Conservation (phyloP, 176 grass and related monocot species). For the Aegilops speltoides region DNA sequence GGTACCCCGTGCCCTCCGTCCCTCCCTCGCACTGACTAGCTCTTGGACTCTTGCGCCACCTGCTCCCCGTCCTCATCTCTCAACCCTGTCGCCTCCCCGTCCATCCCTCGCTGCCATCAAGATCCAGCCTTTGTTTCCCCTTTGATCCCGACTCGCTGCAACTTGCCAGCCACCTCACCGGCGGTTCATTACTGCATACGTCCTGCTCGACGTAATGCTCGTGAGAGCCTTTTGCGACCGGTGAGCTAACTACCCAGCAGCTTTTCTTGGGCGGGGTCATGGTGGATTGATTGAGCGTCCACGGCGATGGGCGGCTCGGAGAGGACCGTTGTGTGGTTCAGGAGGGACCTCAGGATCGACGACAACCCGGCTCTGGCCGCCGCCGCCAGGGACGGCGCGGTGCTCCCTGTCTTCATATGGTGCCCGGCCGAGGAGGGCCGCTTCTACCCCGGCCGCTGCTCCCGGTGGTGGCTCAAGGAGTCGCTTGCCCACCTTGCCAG, state of each 20-base stretch:
- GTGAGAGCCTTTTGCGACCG: not conserved
- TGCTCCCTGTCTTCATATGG: conserved; percentile 91
- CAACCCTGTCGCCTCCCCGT: conserved; percentile 14
- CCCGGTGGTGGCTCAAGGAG: conserved; percentile 95
- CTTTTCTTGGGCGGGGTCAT: conserved; percentile 12
- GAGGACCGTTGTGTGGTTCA: conserved; percentile 89
- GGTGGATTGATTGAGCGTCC: conserved; percentile 9
- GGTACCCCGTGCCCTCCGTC: not conserved
- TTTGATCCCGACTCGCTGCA: not conserved
- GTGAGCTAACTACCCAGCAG: not conserved
- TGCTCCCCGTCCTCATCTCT: conserved; percentile 13
- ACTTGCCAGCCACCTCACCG: not conserved
- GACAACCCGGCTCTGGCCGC: conserved; percentile 80
- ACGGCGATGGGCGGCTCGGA: conserved; percentile 42
- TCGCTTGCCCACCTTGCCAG: conserved; percentile 64
- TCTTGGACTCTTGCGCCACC: conserved; percentile 16
- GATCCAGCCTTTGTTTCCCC: conserved; percentile 4
- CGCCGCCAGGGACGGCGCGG: conserved; percentile 48
- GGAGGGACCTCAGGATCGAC: conserved; percentile 92
- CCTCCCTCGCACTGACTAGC: not conserved
- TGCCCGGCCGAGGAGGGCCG: conserved; percentile 68
- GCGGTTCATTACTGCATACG: conserved; percentile 8
- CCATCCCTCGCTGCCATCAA: conserved; percentile 9
- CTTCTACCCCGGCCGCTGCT: conserved; percentile 78
- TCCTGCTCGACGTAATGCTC: conserved; percentile 6